A percentile compares a stretch with the other conserved stretches of the same genome.
Conservation (phyloP, 139 green algal genomes). For the Diplosphaera chodatii region DNA sequence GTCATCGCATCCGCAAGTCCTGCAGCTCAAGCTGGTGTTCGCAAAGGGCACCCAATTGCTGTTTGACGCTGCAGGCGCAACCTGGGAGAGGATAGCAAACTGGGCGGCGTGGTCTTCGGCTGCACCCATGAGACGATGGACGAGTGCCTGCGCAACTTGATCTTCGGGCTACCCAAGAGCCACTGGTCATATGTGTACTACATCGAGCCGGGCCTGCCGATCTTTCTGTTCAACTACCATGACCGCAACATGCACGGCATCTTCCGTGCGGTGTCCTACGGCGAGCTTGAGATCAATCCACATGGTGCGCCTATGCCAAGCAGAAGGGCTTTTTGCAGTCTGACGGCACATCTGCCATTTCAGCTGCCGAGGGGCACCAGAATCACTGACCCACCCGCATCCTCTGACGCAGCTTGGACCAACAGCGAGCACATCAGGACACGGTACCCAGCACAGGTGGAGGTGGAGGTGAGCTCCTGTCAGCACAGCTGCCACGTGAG, state of each 20-base stretch:
- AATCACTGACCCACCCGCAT: too few species aligned
- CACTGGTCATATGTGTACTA: constrained; percentile 53
- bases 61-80: constrained; percentile 13
- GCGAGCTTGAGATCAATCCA: constrained; percentile 39
- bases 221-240: constrained; percentile 49
- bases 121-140: constrained; percentile 38
- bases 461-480: background rate
- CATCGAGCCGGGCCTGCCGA: constrained; percentile 39
- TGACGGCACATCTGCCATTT: too few species aligned
- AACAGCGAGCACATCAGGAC: constrained; percentile 11
- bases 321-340: too few species aligned
- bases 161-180: constrained; percentile 40
- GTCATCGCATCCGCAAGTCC: too few species aligned
- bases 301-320: constrained; percentile 7
- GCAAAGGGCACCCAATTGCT: too few species aligned
- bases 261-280: constrained; percentile 29
- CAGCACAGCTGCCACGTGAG: too few species aligned
- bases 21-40: too few species aligned
- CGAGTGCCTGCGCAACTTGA: constrained; percentile 23
- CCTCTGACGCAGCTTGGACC: constrained; percentile 3
- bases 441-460: constrained; percentile 34
- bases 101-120: constrained; percentile 42
- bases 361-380: too few species aligned
- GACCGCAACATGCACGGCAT: constrained; percentile 45
- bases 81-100: constrained; percentile 3